Evolutionary conservation across 495 filamentous ascomycete genomes (phyloP).

Genomic region (Penicillium malachiteum): DNA sequence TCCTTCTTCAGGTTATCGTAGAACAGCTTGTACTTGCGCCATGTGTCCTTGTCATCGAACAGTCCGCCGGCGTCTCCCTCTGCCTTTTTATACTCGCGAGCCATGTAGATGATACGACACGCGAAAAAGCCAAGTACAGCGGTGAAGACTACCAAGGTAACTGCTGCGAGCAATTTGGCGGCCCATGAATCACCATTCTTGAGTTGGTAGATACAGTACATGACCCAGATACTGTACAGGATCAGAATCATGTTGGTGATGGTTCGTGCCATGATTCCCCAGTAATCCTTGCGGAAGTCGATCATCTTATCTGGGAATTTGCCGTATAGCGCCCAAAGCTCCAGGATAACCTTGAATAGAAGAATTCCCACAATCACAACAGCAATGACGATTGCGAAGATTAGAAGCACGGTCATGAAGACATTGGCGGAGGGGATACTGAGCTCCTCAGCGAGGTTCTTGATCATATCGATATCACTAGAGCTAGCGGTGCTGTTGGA

Average conservation of each 20-base stretch:
- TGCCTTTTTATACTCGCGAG: conserved; percentile 65
- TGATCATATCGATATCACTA: conserved; percentile 57
- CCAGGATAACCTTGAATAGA: conserved; percentile 87
- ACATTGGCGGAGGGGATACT: conserved; percentile 84
- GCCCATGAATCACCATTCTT: conserved; percentile 94
- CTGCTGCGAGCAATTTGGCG: conserved; percentile 77
- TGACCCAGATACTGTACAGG: conserved; percentile 90
- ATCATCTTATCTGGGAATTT: conserved; percentile 78
- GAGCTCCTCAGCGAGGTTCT: conserved; percentile 73
- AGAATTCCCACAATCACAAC: conserved; percentile 84
- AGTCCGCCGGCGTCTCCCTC: conserved; percentile 73
- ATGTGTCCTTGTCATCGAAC: conserved; percentile 86
- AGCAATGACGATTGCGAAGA: conserved; percentile 85
- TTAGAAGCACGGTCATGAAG: conserved; percentile 91
- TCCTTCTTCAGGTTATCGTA: conserved; percentile 92
- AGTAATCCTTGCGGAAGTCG: conserved; percentile 92
- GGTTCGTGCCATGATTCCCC: conserved; percentile 82
- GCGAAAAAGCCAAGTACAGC: conserved; percentile 74
- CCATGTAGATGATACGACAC: conserved; percentile 76
- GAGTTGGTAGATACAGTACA: conserved; percentile 96
- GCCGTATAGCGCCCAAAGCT: conserved; percentile 87
- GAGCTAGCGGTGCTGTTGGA: conserved; percentile 33
- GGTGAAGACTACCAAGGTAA: conserved; percentile 82
- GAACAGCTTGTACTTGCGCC: conserved; percentile 95
- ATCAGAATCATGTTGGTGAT: conserved; percentile 90